Percentiles rank a stretch among this genome's conserved stretches.
Conservation (phyloP, 306 rosid genomes). For the Oemleria cerasiformis region DNA sequence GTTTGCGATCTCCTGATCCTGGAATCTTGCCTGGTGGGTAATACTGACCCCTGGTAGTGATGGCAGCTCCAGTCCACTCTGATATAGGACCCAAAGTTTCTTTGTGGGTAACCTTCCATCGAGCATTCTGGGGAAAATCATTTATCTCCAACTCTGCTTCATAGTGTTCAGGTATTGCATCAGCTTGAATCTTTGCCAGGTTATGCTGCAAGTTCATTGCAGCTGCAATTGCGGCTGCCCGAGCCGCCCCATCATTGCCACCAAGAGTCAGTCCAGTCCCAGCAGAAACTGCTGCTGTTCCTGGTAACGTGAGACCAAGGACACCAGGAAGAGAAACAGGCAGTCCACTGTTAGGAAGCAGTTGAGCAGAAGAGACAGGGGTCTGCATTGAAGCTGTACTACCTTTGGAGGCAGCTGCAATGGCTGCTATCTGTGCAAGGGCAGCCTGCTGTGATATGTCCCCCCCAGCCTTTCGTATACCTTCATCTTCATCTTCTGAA, state of each 20-base stretch:
- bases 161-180: constrained; percentile 86
- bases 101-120: constrained; percentile 98
- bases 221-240: constrained; percentile 74
- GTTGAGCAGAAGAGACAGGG: constrained; percentile 53
- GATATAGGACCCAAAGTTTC: constrained; percentile 91
- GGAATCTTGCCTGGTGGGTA: constrained; percentile 75
- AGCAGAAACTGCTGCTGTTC: constrained; percentile 47
- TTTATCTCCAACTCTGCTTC: constrained; percentile 93
- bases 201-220: constrained; percentile 89
- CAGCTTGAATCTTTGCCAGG: constrained; percentile 78
- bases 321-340: constrained; percentile 61
- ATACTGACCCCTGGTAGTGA: constrained; percentile 92
- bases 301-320: constrained; percentile 49
- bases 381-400: constrained; percentile 44
- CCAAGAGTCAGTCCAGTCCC: constrained; percentile 50
- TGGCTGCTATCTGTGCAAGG: constrained; percentile 64
- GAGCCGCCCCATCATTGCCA: constrained; percentile 70
- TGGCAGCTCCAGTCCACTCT: constrained; percentile 97
- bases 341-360: constrained; percentile 58
- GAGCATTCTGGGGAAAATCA: constrained; percentile 95
- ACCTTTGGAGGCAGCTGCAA: constrained; percentile 71
- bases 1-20: constrained; percentile 92
- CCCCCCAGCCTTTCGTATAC: constrained; percentile 81
- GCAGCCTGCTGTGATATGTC: constrained; percentile 85
- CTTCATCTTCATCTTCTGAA: constrained; percentile 92